Percentiles rank a stretch among this genome's conserved stretches.
Conservation (phyloP, 2,329 filamentous ascomycete genomes). For the Ophiocordyceps camponoti-rufipedis region DNA sequence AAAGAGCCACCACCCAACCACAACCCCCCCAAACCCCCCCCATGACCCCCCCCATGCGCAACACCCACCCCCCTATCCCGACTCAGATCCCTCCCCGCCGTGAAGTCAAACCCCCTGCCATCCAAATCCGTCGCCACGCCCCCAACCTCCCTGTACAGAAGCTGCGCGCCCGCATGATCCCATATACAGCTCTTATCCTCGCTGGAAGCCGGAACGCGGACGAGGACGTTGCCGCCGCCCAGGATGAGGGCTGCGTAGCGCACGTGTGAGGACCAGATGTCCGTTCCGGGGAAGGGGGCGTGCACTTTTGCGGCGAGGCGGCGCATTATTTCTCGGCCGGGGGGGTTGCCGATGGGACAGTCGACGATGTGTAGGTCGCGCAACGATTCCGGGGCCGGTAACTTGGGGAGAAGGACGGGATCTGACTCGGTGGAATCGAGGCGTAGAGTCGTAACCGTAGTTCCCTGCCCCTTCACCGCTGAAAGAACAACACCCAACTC, state of each 20-base stretch:
- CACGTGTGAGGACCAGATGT: constrained; percentile 21
- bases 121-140: constrained; percentile 32
- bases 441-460: constrained; percentile 7
- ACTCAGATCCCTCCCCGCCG: constrained; percentile 14
- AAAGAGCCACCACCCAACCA: too few relatives aligned
- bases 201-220: constrained; percentile 11
- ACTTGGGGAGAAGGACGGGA: too few relatives aligned
- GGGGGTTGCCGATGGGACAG: constrained; percentile 12
- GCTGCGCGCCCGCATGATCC: constrained; percentile 41
- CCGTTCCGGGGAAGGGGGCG: constrained; percentile 16
- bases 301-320: constrained; percentile 12
- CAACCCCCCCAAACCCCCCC: too few relatives aligned
- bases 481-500: constrained; percentile 18
- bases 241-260: constrained; percentile 19
- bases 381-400: constrained; percentile 3
- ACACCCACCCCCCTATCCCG: constrained; percentile 20
- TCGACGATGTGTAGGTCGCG: constrained; percentile 15
- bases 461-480: constrained; percentile 14
- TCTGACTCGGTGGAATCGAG: constrained; percentile 6
- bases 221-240: constrained; percentile 16
- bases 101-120: constrained; percentile 16
- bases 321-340: constrained; percentile 13
- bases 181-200: constrained; percentile 16
- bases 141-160: constrained; percentile 35
- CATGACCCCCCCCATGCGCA: constrained; percentile 14